Evolutionary conservation across 73 alveolate species (phyloP).

Genomic region (Paraurostyla sp.): DNA sequence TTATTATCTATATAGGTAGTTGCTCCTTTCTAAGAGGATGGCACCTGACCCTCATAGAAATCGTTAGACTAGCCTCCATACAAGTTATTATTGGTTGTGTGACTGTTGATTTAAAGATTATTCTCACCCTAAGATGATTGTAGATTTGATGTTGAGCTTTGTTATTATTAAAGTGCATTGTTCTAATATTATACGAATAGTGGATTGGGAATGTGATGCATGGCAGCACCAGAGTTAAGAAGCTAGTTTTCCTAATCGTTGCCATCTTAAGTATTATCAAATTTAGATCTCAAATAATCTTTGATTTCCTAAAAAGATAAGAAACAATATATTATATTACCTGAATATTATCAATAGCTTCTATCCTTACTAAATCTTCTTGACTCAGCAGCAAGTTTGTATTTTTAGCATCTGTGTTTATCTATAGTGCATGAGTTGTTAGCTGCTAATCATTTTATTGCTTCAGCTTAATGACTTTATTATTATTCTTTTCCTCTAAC

Average conservation of each 20-base stretch:
- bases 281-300: background rate
- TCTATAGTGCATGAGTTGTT: too few relatives aligned
- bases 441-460: too few relatives aligned
- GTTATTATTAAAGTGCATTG: background rate
- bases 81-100: slow-evolving; percentile 29
- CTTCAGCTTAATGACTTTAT: background rate
- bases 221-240: too few relatives aligned
- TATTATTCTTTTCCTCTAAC: background rate
- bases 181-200: background rate
- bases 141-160: background rate
- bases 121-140: slow-evolving; percentile 7
- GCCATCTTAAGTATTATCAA: background rate
- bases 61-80: slow-evolving; percentile 35
- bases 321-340: too few relatives aligned
- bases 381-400: too few relatives aligned
- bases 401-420: too few relatives aligned
- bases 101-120: background rate
- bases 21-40: background rate
- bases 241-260: background rate
- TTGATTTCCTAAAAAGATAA: too few relatives aligned
- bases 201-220: slow-evolving; percentile 18
- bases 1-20: background rate
- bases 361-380: slow-evolving; percentile 8
- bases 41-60: slow-evolving; percentile 12
- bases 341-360: background rate